phyloP scores from a whole-genome alignment of 1,139 yeast species.

The Blastobotrys proliferans region DNA sequence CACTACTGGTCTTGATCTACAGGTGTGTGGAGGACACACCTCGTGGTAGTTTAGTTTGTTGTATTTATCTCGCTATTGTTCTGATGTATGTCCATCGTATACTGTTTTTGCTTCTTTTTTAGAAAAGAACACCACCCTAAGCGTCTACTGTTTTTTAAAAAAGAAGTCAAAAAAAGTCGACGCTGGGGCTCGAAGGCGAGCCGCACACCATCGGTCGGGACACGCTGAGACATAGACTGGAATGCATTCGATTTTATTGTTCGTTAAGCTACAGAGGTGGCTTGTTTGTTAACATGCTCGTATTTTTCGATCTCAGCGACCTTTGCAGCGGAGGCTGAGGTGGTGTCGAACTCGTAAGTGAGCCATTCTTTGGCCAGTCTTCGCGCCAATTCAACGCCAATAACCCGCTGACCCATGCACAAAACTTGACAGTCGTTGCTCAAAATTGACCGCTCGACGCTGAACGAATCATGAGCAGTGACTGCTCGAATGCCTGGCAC shows the following conservation, averaged over 20 bases:
- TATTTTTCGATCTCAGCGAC: slow-evolving; percentile 37
- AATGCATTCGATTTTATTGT: no score
- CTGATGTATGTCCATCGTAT: background rate
- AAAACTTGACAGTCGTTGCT: slow-evolving; percentile 44
- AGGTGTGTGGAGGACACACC: slow-evolving; percentile 80
- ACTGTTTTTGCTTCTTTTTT: no score
- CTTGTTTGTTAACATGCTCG: slow-evolving; percentile 21
- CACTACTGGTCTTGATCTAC: slow-evolving; percentile 73
- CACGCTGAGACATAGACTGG: no score
- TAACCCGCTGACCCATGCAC: slow-evolving; percentile 49
- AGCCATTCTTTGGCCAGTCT: slow-evolving; percentile 45
- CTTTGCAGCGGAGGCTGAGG: slow-evolving; percentile 43
- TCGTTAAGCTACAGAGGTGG: no score
- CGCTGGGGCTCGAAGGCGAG: no score
- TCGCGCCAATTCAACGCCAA: slow-evolving; percentile 44
- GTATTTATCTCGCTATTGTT: background rate
- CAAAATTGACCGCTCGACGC: slow-evolving; percentile 44
- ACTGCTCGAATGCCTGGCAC: slow-evolving; percentile 46
- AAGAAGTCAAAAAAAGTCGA: no score
- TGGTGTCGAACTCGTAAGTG: slow-evolving; percentile 40
- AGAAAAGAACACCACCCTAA: no score
- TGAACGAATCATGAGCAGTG: slow-evolving; percentile 48
- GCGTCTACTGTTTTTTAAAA: no score
- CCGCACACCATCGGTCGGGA: no score
- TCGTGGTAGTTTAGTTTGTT: slow-evolving; percentile 40